Base-by-base conservation (phyloP, 192 early-diverging fungal species). In the Gigaspora rosea region DNA sequence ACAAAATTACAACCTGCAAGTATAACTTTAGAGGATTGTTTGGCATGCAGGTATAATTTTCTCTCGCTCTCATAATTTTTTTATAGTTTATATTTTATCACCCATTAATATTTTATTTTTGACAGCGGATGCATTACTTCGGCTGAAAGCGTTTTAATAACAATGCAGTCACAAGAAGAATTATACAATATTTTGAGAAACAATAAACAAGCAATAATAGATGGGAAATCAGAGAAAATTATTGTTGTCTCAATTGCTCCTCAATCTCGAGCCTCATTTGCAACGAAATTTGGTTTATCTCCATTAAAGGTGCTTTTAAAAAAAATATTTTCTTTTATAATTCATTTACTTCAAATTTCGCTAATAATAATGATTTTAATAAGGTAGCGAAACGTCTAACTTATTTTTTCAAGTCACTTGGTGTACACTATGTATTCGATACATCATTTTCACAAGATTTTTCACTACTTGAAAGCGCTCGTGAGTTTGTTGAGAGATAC, bases 51-150 rank as follows among this genome's bases (percentile, higher is more conserved):
- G 92, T 93, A 82, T 51, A 35, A 20, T 4, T 63, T 35, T n/a
- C 16, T 1, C 7, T 15, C 20, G 41, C 61, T 78, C 36, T 61
- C 58, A n/a, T 73, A 58, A 33, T 9, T 46, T 27, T n/a, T 68
- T 56, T 32, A 49, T 20, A 54, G 36, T 49, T 66, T 69, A 3
- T 61, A 50, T 49, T 61, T 68, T 15, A 18, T 35, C 49, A 71
- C 2, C 16, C 58, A 33, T 69, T 61, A 58, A 61, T 57, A 62
- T 61, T 16, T n/a, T 51, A 36, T 27, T 50, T 65, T 68, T 63
- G 27, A 20, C 46, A 93, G 95, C 86, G 97, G 97, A 8, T 99
- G 97, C 80, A 93, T 99, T 80, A 99, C 97, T 8, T 97, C 96
- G 8, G 97, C 97, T 5, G 98, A 99, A 81, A 95, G 92, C 63